phyloP scores from a whole-genome alignment of 176 grass and related monocot genomes.

The Oryza meyeriana region DNA sequence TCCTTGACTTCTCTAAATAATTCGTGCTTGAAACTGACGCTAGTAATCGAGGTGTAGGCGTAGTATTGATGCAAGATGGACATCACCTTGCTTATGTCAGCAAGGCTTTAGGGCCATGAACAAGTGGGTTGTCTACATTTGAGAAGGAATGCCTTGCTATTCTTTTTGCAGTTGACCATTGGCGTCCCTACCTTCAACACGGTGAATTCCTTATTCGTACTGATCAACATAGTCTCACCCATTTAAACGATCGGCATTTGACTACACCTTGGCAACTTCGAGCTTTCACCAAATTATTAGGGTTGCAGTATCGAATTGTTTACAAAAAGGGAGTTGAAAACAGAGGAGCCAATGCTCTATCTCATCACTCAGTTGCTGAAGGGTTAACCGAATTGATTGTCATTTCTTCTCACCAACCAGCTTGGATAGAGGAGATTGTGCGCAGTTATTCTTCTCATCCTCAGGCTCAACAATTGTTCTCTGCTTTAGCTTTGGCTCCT shows the following conservation, averaged over 20 bases:
- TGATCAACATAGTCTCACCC: background rate
- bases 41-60: background rate
- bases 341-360: background rate
- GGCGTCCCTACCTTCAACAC: no score
- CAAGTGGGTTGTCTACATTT: no score
- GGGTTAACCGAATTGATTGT: no score
- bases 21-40: no score
- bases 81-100: background rate
- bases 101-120: background rate
- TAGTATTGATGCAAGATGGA: background rate
- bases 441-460: no score
- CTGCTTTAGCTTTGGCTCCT: no score
- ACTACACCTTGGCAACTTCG: background rate
- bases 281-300: background rate
- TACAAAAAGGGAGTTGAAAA: background rate
- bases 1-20: no score
- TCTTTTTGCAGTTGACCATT: background rate
- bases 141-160: background rate
- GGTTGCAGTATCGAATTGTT: background rate
- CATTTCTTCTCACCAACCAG: background rate
- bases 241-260: background rate
- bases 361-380: fast-evolving
- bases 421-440: background rate
- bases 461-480: no score
- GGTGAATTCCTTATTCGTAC: background rate